A percentile compares a stretch with the other conserved stretches of the same genome.
Conservation (phyloP, 768 basidiomycete species). For the Sporobolomyces roseus region DNA sequence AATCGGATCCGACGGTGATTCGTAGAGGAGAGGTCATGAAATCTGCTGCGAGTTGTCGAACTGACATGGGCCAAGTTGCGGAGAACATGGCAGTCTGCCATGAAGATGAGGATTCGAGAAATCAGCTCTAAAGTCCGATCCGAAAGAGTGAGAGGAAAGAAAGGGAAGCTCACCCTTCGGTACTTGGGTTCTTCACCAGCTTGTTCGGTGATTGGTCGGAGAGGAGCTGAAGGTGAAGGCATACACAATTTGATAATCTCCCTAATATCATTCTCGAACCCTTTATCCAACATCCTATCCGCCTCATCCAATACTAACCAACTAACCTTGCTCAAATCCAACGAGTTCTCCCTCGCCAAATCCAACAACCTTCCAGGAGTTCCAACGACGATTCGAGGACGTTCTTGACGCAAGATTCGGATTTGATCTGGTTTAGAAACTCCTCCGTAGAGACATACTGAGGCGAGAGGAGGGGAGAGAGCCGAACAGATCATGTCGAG, state of each 20-base stretch:
- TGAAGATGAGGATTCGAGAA: not conserved
- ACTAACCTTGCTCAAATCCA: slow-evolving; percentile 76
- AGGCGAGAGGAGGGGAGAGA: slow-evolving; percentile 61
- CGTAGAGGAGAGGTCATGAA: slow-evolving; percentile 81
- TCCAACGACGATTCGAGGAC: slow-evolving; percentile 75
- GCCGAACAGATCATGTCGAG: slow-evolving; percentile 68
- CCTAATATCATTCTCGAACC: slow-evolving; percentile 96
- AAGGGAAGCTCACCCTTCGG: slow-evolving; percentile 48
- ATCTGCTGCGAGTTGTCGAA: slow-evolving; percentile 77
- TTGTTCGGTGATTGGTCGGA: slow-evolving; percentile 42
- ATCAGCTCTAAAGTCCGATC: no score
- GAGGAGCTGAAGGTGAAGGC: slow-evolving; percentile 45
- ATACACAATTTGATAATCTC: slow-evolving; percentile 75
- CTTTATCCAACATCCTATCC: slow-evolving; percentile 95
- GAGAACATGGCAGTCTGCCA: slow-evolving; percentile 56
- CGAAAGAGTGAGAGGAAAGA: not conserved
- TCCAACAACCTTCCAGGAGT: slow-evolving; percentile 93
- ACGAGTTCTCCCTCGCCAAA: slow-evolving; percentile 77
- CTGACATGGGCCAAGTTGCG: slow-evolving; percentile 96
- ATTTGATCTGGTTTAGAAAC: slow-evolving; percentile 81
- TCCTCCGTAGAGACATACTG: slow-evolving; percentile 91
- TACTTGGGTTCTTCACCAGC: slow-evolving; percentile 46
- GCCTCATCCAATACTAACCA: slow-evolving; percentile 97
- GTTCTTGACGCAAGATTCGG: slow-evolving; percentile 54
- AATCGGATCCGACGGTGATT: slow-evolving; percentile 92